phyloP scores from a whole-genome alignment of 352 stramenopile genomes.

The Thalassiosira oceanica region DNA sequence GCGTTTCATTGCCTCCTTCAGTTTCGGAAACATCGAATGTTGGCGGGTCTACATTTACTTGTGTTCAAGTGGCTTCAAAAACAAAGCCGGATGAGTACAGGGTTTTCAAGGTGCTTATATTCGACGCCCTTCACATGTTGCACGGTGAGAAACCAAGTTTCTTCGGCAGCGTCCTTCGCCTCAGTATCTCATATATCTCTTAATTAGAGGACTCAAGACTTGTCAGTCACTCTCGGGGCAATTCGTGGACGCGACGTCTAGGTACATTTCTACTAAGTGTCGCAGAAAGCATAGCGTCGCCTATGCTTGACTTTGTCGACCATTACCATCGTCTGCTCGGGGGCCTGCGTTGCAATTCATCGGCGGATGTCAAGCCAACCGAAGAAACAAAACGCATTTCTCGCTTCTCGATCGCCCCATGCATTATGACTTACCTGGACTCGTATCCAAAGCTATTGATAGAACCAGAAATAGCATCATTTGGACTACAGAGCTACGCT shows the following conservation, averaged over 20 bases:
- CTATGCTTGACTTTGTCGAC: constrained; percentile 57
- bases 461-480: no score
- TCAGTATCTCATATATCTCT: no score
- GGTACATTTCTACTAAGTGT: constrained; percentile 49
- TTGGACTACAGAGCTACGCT: no score
- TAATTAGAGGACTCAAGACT: constrained; percentile 76
- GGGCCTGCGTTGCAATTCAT: no score
- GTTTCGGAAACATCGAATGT: no score
- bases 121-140: constrained; percentile 71
- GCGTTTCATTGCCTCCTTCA: no score
- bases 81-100: no score
- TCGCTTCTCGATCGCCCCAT: constrained; percentile 46
- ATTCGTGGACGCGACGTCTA: constrained; percentile 30
- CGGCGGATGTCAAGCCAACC: background rate
- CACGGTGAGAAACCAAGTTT: no score
- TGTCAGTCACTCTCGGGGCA: constrained; percentile 25
- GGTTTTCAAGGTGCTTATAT: constrained; percentile 34
- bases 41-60: no score
- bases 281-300: constrained; percentile 12
- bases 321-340: constrained; percentile 59
- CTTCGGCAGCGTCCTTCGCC: no score
- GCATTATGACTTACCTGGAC: constrained; percentile 69
- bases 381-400: constrained; percentile 5
- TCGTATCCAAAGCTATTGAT: no score
- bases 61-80: no score